Percentiles rank a stretch among this genome's conserved stretches.
These are phyloP conservation scores for Setaria italica DNA, from an alignment of 202 grass and related monocot genomes.

Conservation along the genomic window DNA sequence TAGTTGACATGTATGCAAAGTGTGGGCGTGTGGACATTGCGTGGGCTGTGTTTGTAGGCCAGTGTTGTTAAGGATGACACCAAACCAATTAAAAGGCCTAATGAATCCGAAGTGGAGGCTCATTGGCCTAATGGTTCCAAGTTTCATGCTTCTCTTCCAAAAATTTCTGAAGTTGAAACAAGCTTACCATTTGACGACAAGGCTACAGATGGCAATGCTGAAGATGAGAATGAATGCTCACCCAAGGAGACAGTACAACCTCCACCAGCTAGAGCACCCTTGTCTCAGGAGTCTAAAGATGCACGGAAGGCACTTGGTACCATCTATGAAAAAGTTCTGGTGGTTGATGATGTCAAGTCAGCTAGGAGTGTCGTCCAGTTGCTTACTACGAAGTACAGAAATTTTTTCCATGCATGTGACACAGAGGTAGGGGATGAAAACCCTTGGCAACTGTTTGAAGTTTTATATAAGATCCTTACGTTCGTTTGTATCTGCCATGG, in stretches of 20 bases:
- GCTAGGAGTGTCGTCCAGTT: conserved; percentile 74
- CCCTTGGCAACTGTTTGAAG: background rate
- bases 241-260: conserved; percentile 35
- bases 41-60: conserved; percentile 36
- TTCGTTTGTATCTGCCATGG: background rate
- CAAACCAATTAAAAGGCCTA: conserved; percentile 31
- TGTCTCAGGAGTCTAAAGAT: conserved; percentile 47
- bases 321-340: conserved; percentile 75
- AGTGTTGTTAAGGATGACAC: conserved; percentile 41
- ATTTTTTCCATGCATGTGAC: conserved; percentile 91
- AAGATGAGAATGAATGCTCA: conserved; percentile 46
- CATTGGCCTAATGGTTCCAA: conserved; percentile 41
- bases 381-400: conserved; percentile 76
- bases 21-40: conserved; percentile 34
- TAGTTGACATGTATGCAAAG: conserved; percentile 77
- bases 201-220: conserved; percentile 37
- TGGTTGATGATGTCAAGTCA: conserved; percentile 73
- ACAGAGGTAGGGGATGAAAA: conserved; percentile 70
- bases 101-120: conserved; percentile 27
- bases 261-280: conserved; percentile 44
- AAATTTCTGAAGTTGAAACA: conserved; percentile 39
- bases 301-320: conserved; percentile 57
- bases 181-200: conserved; percentile 38
- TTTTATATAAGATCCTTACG: conserved; percentile 22
- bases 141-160: conserved; percentile 30